Conservation (phyloP, 768 basidiomycete species). For the Mycena olivaceomarginata region DNA sequence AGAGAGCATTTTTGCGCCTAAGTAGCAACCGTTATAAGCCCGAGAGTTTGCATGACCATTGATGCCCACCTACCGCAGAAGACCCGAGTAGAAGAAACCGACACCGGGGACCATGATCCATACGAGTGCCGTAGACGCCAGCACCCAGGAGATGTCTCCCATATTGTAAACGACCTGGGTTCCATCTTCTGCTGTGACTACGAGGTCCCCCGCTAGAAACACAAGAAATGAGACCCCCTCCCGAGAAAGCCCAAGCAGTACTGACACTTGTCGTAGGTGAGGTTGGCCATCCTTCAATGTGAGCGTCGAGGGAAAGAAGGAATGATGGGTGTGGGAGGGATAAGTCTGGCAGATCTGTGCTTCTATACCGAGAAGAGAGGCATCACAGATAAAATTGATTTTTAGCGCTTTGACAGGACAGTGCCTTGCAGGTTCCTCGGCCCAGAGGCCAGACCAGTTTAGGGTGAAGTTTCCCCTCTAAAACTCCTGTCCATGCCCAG, state of each 20-base stretch:
- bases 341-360: background rate
- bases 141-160: constrained; percentile 74
- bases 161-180: constrained; percentile 62
- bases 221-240: constrained; percentile 10
- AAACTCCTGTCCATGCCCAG: background rate
- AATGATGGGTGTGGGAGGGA: background rate
- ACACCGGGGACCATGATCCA: constrained; percentile 92
- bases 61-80: constrained; percentile 69
- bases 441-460: background rate
- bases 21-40: background rate
- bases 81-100: constrained; percentile 93
- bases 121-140: constrained; percentile 87
- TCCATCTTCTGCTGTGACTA: constrained; percentile 54
- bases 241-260: background rate
- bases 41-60: background rate
- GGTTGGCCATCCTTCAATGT: constrained; percentile 53
- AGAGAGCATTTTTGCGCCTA: constrained; percentile 92
- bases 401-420: constrained; percentile 11
- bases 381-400: constrained; percentile 10
- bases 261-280: constrained; percentile 56
- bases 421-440: background rate
- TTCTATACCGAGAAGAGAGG: constrained; percentile 13
- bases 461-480: constrained; percentile 3
- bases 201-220: constrained; percentile 60
- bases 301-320: constrained; percentile 27